Base-by-base conservation (phyloP, 129 eudicot species). In the Scalesia atractyloides region DNA sequence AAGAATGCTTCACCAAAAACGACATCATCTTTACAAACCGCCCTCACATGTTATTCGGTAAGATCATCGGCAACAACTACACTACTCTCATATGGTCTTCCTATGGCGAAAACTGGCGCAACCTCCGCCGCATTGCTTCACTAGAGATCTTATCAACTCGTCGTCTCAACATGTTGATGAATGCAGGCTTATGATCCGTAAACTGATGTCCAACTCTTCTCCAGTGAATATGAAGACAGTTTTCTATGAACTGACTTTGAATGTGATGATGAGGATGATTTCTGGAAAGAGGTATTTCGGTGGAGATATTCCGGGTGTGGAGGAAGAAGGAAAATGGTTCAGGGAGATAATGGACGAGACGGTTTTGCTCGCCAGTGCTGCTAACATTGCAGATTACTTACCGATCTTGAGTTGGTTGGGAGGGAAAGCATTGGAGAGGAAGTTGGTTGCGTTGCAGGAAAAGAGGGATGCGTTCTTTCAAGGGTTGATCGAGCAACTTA, bases 391-490 rank as follows among this genome's bases (percentile, higher is more conserved):
- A 8, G 56, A 50, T 18, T 50, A 50, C 19, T 50, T 50, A 18
- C 56, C 56, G 56, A 15, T 50, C 0, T 15, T 50, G 3, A 14
- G 20, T 14, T 50, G 56, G 56, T 50, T 50, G 56, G 56, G 56
- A 14, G 17, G 14, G 6, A 15, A 18, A 5, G 20, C 20, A 0
- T 50, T 50, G n/a, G 83, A 84, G 73, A 80, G 77, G 74, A 87
- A 16, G 62, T 19, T 82, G 22, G 39, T 75, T 30, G 62, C 1
- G 0, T 43, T 87, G 37, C 70, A 52, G n/a, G 61, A 53, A 16
- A 77, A 82, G 41, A 34, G 66, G 0, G 87, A 84, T 68, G 71
- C 33, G 19, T 84, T 87, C 60, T 52, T 77, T 5, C 87, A 82
- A 41, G 76, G 70, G 19, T 56, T 80, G 50, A 72, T 87, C 0